phyloP scores from a whole-genome alignment of 805 yeast genomes.

The Alloascoidea hylecoeti region DNA sequence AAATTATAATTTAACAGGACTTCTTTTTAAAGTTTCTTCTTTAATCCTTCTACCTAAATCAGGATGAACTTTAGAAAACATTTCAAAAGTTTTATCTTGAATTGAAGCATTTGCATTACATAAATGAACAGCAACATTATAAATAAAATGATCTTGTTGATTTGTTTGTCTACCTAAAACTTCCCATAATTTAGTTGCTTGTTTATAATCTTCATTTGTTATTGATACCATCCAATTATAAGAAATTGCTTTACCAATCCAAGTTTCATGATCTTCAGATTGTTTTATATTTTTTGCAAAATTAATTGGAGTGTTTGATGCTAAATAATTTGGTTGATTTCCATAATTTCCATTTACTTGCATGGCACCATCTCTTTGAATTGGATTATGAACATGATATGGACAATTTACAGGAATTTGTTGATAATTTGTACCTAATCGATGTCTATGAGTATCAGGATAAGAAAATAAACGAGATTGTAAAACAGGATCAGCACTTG shows the following conservation, averaged over 20 bases:
- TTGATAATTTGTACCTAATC: conserved; percentile 60
- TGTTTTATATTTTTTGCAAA: conserved; percentile 23
- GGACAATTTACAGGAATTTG: conserved; percentile 92
- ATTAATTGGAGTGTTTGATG: conserved; percentile 34
- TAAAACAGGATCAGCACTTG: conserved; percentile 74
- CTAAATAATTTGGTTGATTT: conserved; percentile 59
- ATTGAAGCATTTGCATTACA: too few relatives aligned
- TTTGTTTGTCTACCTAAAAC: conserved; percentile 67
- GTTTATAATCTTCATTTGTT: conserved; percentile 60
- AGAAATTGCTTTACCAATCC: conserved; percentile 73
- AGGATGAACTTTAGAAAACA: too few relatives aligned
- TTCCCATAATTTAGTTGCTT: conserved; percentile 66
- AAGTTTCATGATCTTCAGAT: conserved; percentile 54
- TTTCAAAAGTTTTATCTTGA: too few relatives aligned
- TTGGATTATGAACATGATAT: conserved; percentile 45
- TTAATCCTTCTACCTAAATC: too few relatives aligned
- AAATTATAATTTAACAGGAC: too few relatives aligned
- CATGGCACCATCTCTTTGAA: conserved; percentile 77
- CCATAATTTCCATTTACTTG: conserved; percentile 59
- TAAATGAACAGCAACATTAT: conserved; percentile 76
- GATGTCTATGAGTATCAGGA: conserved; percentile 77
- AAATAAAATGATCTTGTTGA: conserved; percentile 74
- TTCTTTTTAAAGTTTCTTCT: too few relatives aligned
- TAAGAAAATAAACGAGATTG: conserved; percentile 74
- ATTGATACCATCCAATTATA: conserved; percentile 68